Conservation (phyloP, 441 rosid species). For the Rhodomyrtus psidioides region DNA sequence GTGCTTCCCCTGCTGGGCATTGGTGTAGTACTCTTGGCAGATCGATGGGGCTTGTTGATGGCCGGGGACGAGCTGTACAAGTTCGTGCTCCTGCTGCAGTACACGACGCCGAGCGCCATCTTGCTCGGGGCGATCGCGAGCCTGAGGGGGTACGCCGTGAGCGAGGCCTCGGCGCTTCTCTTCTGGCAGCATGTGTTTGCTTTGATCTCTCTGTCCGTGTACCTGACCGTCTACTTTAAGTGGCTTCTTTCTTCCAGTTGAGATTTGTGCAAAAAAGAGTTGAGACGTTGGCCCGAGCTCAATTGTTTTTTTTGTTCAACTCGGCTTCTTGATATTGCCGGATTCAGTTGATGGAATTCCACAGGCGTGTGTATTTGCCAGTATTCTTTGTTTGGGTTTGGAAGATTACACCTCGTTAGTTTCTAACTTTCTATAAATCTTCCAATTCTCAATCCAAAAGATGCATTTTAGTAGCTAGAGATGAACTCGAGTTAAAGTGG, state of each 20-base stretch:
- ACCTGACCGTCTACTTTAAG: conserved; percentile 17
- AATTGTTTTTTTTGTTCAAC: not conserved
- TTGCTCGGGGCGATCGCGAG: conserved; percentile 28
- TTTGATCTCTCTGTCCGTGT: conserved; percentile 17
- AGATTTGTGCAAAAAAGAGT: not conserved
- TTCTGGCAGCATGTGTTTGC: conserved; percentile 35
- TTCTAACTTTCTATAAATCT: not conserved
- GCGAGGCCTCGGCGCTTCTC: conserved; percentile 26
- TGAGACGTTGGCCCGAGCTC: not conserved
- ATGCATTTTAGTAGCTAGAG: not conserved
- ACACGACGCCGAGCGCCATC: conserved; percentile 29
- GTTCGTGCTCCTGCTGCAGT: conserved; percentile 30
- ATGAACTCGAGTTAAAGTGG: not conserved
- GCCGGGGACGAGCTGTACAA: conserved; percentile 11
- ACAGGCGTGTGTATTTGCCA: not conserved
- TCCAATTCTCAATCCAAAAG: not conserved
- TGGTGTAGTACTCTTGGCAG: conserved; percentile 19
- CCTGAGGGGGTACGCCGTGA: conserved; percentile 23
- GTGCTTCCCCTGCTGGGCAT: conserved; percentile 24
- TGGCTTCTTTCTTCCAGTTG: not conserved
- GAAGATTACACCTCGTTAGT: not conserved
- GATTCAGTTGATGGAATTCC: not conserved
- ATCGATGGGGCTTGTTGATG: conserved; percentile 13
- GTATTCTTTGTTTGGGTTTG: not conserved
- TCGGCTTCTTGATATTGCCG: not conserved